Percentiles rank a stretch among this genome's conserved stretches.
Conservation (phyloP, 257 asterid genomes). For the Solanum chmielewskii region DNA sequence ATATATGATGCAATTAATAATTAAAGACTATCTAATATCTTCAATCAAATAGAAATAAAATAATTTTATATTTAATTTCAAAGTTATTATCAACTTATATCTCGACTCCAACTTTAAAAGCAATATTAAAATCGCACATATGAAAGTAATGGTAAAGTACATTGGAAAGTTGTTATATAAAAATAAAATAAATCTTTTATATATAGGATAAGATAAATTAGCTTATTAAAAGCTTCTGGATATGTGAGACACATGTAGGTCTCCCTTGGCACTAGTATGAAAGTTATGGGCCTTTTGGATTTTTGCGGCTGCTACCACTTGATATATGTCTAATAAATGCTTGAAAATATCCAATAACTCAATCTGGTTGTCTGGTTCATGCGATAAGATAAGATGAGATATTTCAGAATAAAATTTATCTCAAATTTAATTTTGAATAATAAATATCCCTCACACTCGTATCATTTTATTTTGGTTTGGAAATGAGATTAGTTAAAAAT, state of each 20-base stretch:
- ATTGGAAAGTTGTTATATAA: neutral
- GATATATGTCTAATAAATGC: neutral
- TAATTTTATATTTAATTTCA: accelerated
- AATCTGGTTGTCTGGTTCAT: neutral
- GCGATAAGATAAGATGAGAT: neutral
- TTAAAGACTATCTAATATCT: too few species aligned
- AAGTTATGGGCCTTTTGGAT: neutral
- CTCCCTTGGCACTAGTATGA: neutral
- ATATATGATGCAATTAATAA: too few species aligned
- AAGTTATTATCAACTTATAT: too few species aligned
- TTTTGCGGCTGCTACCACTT: neutral
- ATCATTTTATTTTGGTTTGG: neutral
- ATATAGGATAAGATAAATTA: neutral
- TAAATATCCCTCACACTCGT: neutral
- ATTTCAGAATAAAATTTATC: neutral
- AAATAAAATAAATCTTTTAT: neutral
- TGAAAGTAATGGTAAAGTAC: neutral
- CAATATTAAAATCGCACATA: neutral
- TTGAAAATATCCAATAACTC: neutral
- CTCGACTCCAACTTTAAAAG: accelerated
- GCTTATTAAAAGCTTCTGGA: neutral
- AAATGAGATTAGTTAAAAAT: neutral
- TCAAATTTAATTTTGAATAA: neutral
- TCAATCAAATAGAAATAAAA: too few species aligned
- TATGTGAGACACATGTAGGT: neutral